A percentile compares a stretch with the other conserved stretches of the same genome.
These are phyloP conservation scores for Coniochaeta pulveracea DNA, from an alignment of 2,329 filamentous ascomycete species.

Conservation along the genomic window DNA sequence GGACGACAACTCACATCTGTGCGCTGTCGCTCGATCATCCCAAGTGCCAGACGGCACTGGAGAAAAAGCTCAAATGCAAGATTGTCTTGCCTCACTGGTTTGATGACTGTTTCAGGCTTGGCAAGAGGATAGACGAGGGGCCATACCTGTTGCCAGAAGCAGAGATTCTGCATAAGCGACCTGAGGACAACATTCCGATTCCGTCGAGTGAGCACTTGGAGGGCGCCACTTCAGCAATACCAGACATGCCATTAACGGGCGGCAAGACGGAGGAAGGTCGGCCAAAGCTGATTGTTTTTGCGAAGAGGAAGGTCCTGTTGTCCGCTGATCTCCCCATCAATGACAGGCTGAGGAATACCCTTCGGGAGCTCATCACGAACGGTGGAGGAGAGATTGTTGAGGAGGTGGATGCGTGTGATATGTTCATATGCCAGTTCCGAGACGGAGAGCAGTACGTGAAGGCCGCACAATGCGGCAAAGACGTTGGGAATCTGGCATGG, in stretches of 20 bases:
- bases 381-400: constrained; percentile 61
- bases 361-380: constrained; percentile 58
- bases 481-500: constrained; percentile 90
- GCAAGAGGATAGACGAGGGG: constrained; percentile 77
- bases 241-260: constrained; percentile 29
- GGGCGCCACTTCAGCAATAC: constrained; percentile 49
- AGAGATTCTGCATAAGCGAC: constrained; percentile 57
- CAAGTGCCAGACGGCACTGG: constrained; percentile 51
- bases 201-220: constrained; percentile 49
- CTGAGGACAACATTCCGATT: constrained; percentile 44
- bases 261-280: constrained; percentile 19
- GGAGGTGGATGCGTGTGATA: constrained; percentile 59
- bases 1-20: constrained; percentile 78
- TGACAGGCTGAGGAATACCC: constrained; percentile 50
- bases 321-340: constrained; percentile 64
- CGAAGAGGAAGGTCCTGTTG: constrained; percentile 66
- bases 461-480: constrained; percentile 66
- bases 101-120: constrained; percentile 88
- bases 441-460: constrained; percentile 67
- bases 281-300: constrained; percentile 61
- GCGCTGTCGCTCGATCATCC: constrained; percentile 65
- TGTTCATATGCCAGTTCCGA: constrained; percentile 79
- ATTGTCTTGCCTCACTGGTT: constrained; percentile 94
- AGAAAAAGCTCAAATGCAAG: constrained; percentile 60
- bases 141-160: constrained; percentile 82